Evolutionary conservation across 306 rosid genomes (phyloP), one percentile per base, ranked within the genome.

Genomic region (Prunus mira): DNA sequence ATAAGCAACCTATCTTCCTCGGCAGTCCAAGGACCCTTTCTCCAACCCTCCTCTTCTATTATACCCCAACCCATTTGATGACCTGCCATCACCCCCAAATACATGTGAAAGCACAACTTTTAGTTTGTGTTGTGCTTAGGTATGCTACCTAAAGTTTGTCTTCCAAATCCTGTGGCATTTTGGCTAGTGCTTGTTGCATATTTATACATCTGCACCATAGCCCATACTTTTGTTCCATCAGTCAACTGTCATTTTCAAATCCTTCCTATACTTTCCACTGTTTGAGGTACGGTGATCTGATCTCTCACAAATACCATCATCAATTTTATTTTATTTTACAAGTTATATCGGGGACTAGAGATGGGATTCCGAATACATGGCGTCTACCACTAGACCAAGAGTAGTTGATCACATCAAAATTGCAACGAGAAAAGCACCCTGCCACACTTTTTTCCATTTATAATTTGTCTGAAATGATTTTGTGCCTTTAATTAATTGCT

Each of bases 1-100:
- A 86, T 86, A 24, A 95, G 97, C 84, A 92, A 79, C 72, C 88
- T 81, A 82, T 95, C 98, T 76, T 95, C 99, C 65, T 92, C 97
- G 78, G 91, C 78, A 83, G 98, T 95, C 99, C 99, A 95, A 69
- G 99, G 99, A 20, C 99, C 99, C 83, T 95, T 95, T 69, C 99
- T 89, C 97, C 99, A 95, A 15, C 88, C 93, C 66, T 84, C 92
- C 10, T 90, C 96, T 72, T 87, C 96, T 61, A 82, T 72, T 10
- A 83, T 49, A 34, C 90, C 89, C 95, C 97, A 95, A 15, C 86
- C 88, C 84, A 83, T 81, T 73, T 85, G 90, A 9, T 86, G 90
- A 12, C 87, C 86, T 63, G 79, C 82, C 90, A 87, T 89, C 63
- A 75, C 82, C 71, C 78, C 88, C 79, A 84, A 84, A 70, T 87